Base-by-base conservation (phyloP, 2,329 filamentous ascomycete species). In the Coniochaeta ligniaria region DNA sequence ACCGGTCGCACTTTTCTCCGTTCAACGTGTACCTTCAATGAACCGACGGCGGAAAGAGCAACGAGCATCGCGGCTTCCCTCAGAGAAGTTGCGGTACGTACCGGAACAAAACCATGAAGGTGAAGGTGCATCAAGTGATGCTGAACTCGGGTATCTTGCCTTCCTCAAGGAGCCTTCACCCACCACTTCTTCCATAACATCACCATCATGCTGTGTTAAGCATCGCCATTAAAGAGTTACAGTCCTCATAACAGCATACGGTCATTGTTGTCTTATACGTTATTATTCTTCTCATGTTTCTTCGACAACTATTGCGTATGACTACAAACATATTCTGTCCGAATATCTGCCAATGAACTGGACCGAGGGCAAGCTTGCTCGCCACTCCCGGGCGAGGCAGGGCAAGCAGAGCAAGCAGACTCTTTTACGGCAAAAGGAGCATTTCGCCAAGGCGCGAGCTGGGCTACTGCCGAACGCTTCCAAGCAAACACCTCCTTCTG, bases 301-400 rank as follows among this genome's bases (percentile, higher is more conserved):
- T 41, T 31, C 20, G 17, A 38, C 52, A 33, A 50, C 22, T 24
- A 3, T 20, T 9, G 8, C 6, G 11, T 47, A 22, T 47, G 20
- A 47, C 11, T 47, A 24, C 20, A 12, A 47, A 14, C 17, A 22
- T 43, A 59, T 22, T 14, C 3, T 16, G 1, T 17, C 31, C n/a
- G 26, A 4, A 3, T 28, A 2, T 17, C 2, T 52, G 9, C 6
- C 59, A n/a, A 81, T 81, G 79, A 81, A 81, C 65, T 81, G 78
- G 78, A 81, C 78, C 2, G 79, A 79, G 63, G 77, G 78, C 31
- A 76, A 71, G 56, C 71, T 80, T 47, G 72, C 75, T 45, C 77
- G 77, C 61, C 74, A 78, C 66, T 74, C 72, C 61, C 75, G 71
- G 11, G 69, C 68, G 41, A 68, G 66, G 43, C 67, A 70, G 61